These are phyloP conservation scores for Pleurotus platypus DNA, from an alignment of 768 basidiomycete genomes.

Conservation along the genomic window DNA sequence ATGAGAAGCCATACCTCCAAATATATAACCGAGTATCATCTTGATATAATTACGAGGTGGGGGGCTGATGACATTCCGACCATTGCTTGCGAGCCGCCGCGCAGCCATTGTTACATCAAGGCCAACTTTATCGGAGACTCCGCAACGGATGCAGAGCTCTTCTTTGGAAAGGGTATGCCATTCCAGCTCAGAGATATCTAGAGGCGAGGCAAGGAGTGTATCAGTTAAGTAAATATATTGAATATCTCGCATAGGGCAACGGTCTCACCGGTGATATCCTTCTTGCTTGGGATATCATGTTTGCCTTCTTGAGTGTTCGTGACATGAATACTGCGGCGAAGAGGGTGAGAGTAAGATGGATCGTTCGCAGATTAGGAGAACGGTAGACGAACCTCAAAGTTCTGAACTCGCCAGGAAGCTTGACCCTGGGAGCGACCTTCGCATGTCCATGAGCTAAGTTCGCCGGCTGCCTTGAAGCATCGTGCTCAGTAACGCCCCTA, in stretches of 20 bases:
- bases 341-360: not conserved
- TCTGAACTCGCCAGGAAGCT: conserved; percentile 20
- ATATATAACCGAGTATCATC: conserved; percentile 48
- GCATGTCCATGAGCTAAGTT: conserved; percentile 2
- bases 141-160: conserved; percentile 40
- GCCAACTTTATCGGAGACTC: conserved; percentile 40
- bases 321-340: conserved; percentile 17
- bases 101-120: conserved; percentile 46
- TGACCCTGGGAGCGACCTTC: conserved; percentile 14
- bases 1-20: conserved; percentile 30
- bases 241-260: not conserved
- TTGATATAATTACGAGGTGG: conserved; percentile 38
- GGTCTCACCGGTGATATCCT: conserved; percentile 12
- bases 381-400: conserved; percentile 16
- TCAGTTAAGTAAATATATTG: not conserved
- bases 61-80: conserved; percentile 49
- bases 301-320: conserved; percentile 21
- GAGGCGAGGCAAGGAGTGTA: not conserved
- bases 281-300: conserved; percentile 8
- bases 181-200: conserved; percentile 38
- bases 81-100: conserved; percentile 38
- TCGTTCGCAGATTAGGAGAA: not conserved
- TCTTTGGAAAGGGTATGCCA: conserved; percentile 42
- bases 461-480: not conserved
- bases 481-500: not conserved